Conservation (phyloP, 306 rosid species). For the Acacia melanoxylon region DNA sequence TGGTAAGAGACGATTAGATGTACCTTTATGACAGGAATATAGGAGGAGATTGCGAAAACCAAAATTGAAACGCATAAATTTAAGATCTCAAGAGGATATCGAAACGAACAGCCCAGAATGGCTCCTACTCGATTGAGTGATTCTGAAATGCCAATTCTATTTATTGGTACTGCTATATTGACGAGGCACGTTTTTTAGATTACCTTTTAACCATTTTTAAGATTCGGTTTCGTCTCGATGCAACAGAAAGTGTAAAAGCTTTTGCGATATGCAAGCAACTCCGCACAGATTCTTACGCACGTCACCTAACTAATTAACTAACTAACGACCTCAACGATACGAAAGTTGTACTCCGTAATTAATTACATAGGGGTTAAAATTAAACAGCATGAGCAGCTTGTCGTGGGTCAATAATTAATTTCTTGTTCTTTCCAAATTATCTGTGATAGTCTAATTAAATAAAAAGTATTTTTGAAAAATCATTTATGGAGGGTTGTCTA, state of each 20-base stretch:
- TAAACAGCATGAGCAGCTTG: not conserved
- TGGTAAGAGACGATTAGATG: conserved; percentile 7
- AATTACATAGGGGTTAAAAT: not conserved
- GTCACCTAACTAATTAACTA: not conserved
- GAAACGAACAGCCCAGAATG: conserved; percentile 44
- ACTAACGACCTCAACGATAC: conserved; percentile 6
- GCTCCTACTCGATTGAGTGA: conserved; percentile 38
- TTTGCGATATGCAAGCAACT: conserved; percentile 57
- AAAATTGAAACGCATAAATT: conserved; percentile 34
- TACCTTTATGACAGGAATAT: conserved; percentile 46
- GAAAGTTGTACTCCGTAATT: not conserved
- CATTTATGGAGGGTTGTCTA: too few relatives aligned
- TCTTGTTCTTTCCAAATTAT: not conserved
- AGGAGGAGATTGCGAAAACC: conserved; percentile 34
- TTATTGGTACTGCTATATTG: not conserved
- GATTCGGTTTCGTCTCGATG: conserved; percentile 7
- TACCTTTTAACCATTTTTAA: conserved; percentile 11
- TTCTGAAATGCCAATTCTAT: conserved; percentile 21
- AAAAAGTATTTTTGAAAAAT: too few relatives aligned
- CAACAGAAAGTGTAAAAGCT: not conserved
- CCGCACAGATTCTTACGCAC: conserved; percentile 24
- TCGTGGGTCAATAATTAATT: not conserved
- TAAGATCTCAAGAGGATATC: conserved; percentile 32
- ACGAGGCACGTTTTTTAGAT: not conserved
- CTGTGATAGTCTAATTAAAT: not conserved